phyloP scores from a whole-genome alignment of 495 filamentous ascomycete species.

The Oidiodendron maius region DNA sequence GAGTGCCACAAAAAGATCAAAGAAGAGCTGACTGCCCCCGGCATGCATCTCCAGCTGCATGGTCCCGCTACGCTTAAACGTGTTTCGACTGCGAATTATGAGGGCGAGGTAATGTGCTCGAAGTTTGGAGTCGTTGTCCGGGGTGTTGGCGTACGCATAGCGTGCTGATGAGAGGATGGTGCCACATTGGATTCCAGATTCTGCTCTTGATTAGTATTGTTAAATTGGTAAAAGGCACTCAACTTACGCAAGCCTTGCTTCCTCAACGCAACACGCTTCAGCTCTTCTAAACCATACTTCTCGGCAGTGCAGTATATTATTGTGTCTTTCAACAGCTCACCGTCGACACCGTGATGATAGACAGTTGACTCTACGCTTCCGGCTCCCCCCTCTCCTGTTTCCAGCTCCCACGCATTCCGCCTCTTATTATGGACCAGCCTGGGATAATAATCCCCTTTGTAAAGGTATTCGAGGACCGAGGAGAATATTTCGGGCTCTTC shows the following conservation, averaged over 20 bases:
- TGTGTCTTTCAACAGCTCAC: conserved; percentile 78
- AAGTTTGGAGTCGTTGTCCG: conserved; percentile 80
- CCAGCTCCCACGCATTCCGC: conserved; percentile 65
- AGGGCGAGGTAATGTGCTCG: conserved; percentile 92
- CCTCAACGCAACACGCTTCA: conserved; percentile 81
- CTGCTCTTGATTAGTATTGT: background rate
- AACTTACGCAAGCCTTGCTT: conserved; percentile 81
- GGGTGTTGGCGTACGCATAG: conserved; percentile 91
- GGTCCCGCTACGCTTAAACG: conserved; percentile 91
- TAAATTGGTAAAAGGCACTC: background rate
- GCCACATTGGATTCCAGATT: conserved; percentile 70
- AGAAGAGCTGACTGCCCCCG: conserved; percentile 84
- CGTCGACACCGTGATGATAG: conserved; percentile 57
- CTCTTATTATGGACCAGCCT: conserved; percentile 64
- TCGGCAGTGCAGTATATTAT: conserved; percentile 88
- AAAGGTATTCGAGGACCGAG: conserved; percentile 85
- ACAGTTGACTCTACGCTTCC: conserved; percentile 70
- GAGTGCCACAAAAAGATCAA: conserved; percentile 95
- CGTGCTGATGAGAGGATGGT: conserved; percentile 85
- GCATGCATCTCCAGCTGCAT: conserved; percentile 98
- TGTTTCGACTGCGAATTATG: conserved; percentile 88
- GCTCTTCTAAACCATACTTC: conserved; percentile 75
- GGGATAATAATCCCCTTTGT: conserved; percentile 91
- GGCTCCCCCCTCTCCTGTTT: conserved; percentile 53
- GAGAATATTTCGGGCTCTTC: conserved; percentile 89